Conservation (phyloP, 2,329 filamentous ascomycete genomes). For the Fusarium coffeatum region DNA sequence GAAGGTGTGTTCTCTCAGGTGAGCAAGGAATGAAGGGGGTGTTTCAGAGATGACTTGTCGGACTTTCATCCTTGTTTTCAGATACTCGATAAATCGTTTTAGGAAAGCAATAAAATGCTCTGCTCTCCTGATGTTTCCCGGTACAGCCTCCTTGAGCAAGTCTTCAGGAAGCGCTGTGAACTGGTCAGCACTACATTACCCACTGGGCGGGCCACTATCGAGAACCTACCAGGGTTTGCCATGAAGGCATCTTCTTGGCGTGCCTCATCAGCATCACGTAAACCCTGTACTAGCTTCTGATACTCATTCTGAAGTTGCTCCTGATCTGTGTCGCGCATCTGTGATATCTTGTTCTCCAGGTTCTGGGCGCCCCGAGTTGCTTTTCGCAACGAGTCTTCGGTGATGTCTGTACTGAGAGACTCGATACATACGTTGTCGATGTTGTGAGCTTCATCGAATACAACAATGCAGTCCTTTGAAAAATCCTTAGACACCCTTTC, state of each 20-base stretch:
- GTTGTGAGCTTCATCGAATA: constrained; percentile 98
- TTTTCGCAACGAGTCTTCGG: constrained; percentile 91
- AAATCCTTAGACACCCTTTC: constrained; percentile 94
- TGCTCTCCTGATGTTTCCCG: constrained; percentile 93
- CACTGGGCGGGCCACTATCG: not conserved
- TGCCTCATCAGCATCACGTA: constrained; percentile 88
- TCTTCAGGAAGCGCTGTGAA: constrained; percentile 83
- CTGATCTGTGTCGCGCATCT: constrained; percentile 96
- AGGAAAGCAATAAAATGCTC: constrained; percentile 97
- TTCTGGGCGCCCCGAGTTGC: constrained; percentile 92
- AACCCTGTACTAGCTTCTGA: constrained; percentile 90
- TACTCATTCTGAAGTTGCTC: constrained; percentile 96
- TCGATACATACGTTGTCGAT: constrained; percentile 99
- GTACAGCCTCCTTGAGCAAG: constrained; percentile 92
- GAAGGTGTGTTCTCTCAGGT: constrained; percentile 95
- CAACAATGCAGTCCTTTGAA: constrained; percentile 97
- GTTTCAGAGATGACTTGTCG: constrained; percentile 97
- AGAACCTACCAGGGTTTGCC: constrained; percentile 77
- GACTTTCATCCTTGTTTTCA: constrained; percentile 98
- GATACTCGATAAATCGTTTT: constrained; percentile 96
- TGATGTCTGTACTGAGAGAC: constrained; percentile 94
- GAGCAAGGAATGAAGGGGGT: constrained; percentile 89
- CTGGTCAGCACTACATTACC: constrained; percentile 2
- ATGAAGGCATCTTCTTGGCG: constrained; percentile 96
- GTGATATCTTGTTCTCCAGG: constrained; percentile 87